Percentiles rank a stretch among this genome's conserved stretches.
These are phyloP conservation scores for Coemansia sp. DNA, from an alignment of 371 early-diverging fungal species.

Conservation along the genomic window DNA sequence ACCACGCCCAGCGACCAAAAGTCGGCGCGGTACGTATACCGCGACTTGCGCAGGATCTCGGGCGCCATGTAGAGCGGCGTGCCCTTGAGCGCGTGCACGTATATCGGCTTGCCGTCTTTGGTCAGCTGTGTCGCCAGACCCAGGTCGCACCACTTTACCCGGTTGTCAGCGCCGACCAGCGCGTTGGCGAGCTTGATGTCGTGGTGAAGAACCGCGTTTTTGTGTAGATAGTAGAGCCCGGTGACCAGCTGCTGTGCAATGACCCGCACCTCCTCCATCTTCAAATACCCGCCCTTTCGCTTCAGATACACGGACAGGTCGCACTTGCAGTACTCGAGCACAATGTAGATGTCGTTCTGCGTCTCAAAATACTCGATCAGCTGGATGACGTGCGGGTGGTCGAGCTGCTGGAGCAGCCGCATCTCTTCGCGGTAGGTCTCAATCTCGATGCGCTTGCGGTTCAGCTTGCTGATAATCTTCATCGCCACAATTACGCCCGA, in stretches of 20 bases:
- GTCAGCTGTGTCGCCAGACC: constrained; percentile 52
- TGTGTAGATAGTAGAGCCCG: constrained; percentile 44
- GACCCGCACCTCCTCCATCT: constrained; percentile 46
- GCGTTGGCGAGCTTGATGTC: constrained; percentile 52
- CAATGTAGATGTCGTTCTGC: constrained; percentile 46
- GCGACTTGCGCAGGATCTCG: constrained; percentile 39
- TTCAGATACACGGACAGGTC: constrained; percentile 45
- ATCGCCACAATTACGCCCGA: constrained; percentile 47
- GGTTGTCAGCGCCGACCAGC: constrained; percentile 46
- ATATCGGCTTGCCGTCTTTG: constrained; percentile 30
- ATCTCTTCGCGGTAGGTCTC: constrained; percentile 49
- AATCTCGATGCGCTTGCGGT: constrained; percentile 40
- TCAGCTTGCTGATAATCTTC: constrained; percentile 48
- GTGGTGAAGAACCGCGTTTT: constrained; percentile 52
- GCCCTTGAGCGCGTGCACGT: constrained; percentile 47
- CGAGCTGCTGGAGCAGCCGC: constrained; percentile 43
- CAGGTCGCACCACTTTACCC: constrained; percentile 52
- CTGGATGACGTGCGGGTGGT: constrained; percentile 49
- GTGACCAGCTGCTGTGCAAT: constrained; percentile 48
- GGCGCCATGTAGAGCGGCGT: constrained; percentile 50
- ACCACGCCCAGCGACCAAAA: constrained; percentile 52
- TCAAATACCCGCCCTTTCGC: constrained; percentile 40
- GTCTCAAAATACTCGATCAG: constrained; percentile 53
- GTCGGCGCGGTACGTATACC: constrained; percentile 50
- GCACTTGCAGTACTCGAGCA: constrained; percentile 52